These are phyloP conservation scores for Globisporangium parvum DNA, from an alignment of 352 stramenopile species.

Conservation along the genomic window DNA sequence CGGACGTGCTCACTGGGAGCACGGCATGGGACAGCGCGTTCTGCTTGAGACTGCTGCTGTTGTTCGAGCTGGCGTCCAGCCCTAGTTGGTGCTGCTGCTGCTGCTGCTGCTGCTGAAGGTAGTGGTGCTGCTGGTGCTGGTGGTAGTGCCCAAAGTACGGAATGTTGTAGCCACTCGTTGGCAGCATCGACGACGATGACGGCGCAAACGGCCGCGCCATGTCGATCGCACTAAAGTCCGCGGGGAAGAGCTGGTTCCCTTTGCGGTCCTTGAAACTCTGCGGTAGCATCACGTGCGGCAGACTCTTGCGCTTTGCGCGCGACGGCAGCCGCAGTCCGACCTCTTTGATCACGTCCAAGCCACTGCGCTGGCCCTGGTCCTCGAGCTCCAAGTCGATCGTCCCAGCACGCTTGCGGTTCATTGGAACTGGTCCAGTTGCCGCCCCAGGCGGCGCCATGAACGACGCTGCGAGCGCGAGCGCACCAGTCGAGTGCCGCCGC, in stretches of 20 bases:
- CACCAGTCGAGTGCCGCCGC: conserved; percentile 42
- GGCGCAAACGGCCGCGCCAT: conserved; percentile 17
- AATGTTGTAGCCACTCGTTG: neutral
- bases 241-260: conserved; percentile 29
- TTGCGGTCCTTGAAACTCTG: conserved; percentile 15
- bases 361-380: conserved; percentile 1
- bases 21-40: conserved; percentile 21
- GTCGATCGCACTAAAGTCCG: conserved; percentile 10
- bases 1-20: conserved; percentile 20
- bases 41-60: conserved; percentile 14
- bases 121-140: neutral
- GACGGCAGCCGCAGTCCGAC: conserved; percentile 18
- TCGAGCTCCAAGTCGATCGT: conserved; percentile 16
- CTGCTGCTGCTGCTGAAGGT: neutral
- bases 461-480: conserved; percentile 28
- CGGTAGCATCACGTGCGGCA: conserved; percentile 30
- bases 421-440: conserved; percentile 6
- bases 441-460: conserved; percentile 18
- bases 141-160: conserved; percentile 7
- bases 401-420: conserved; percentile 12
- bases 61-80: neutral
- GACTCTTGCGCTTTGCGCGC: conserved; percentile 36
- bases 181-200: conserved; percentile 7
- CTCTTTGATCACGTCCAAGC: conserved; percentile 18
- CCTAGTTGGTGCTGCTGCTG: neutral